Conservation (phyloP, 441 rosid genomes). For the Viola pubescens region DNA sequence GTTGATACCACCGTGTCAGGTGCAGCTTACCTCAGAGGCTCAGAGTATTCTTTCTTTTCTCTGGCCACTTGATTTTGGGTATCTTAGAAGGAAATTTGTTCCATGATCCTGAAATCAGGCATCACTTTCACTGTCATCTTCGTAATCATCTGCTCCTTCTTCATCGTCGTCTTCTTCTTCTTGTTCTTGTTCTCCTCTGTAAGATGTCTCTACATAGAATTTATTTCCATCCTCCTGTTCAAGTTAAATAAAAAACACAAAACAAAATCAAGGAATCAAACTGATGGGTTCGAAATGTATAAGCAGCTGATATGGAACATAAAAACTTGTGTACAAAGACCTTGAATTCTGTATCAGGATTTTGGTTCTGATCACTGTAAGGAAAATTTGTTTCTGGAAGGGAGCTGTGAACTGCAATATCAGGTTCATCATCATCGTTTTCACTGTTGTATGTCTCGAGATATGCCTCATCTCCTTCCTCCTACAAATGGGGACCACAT, state of each 20-base stretch:
- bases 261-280: neutral
- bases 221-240: slow-evolving; percentile 22
- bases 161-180: too few relatives aligned
- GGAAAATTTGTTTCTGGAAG: slow-evolving; percentile 25
- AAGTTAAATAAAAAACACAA: neutral
- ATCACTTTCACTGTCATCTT: slow-evolving; percentile 11
- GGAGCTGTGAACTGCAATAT: slow-evolving; percentile 4
- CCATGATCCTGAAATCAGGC: neutral
- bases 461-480: slow-evolving; percentile 52
- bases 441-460: slow-evolving; percentile 30
- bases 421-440: slow-evolving; percentile 25
- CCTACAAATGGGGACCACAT: slow-evolving; percentile 26
- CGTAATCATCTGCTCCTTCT: too few relatives aligned
- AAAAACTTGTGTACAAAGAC: slow-evolving; percentile 7
- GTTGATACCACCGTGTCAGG: too few relatives aligned
- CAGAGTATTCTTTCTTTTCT: neutral
- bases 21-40: too few relatives aligned
- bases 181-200: neutral
- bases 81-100: neutral
- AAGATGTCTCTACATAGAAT: slow-evolving; percentile 15
- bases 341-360: slow-evolving; percentile 28
- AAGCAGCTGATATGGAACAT: neutral
- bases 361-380: slow-evolving; percentile 20
- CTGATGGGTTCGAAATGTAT: neutral
- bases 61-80: neutral